Base-by-base conservation (phyloP, 2,329 filamentous ascomycete species). In the Sordariomycetes sp. region DNA sequence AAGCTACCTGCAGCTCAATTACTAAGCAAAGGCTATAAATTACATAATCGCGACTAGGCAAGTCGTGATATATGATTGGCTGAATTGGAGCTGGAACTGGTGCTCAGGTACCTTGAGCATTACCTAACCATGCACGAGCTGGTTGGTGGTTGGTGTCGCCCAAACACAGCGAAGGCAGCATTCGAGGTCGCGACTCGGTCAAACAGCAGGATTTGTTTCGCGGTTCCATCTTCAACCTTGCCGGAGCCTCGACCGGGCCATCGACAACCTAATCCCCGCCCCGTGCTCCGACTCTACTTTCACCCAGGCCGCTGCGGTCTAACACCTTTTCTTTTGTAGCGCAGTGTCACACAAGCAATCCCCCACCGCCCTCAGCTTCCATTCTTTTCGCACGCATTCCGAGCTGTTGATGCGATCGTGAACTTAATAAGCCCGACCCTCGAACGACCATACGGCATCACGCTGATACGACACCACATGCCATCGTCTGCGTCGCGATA, bases 131-230 rank as follows among this genome's bases (percentile, higher is more conserved):
- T 24, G n/a, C 45, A 20, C 45, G 10, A 13, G 6, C 45, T 22
- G 22, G 17, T 24, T 22, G 22, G 17, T 24, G 22, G 45, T 13
- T 32, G 28, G 28, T 32, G 28, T 32, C 10, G 2, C n/a, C n/a
- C 54, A 35, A 55, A 50, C 17, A 50, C 12, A 12, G 28, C 28
- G 1, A 39, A 36, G 32, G 55, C 45, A 56, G 48, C 55, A 24
- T 24, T 20, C 17, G 20, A 50, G 45, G 50, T 57, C 55, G 50
- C 55, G 55, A 53, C 55, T 22, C 32, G 28, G 17, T 12, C 55
- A 53, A 57, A 53, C 50, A 57, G 55, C n/a, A 34, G 52, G 51
- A 53, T 57, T 56, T 57, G 55, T 53, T 53, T 39, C 36, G 50
- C 28, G 24, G 45, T 17, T 22, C 35, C 35, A 36, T 50, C 52